Base-by-base conservation (phyloP, 257 asterid species). In the Phtheirospermum japonicum region DNA sequence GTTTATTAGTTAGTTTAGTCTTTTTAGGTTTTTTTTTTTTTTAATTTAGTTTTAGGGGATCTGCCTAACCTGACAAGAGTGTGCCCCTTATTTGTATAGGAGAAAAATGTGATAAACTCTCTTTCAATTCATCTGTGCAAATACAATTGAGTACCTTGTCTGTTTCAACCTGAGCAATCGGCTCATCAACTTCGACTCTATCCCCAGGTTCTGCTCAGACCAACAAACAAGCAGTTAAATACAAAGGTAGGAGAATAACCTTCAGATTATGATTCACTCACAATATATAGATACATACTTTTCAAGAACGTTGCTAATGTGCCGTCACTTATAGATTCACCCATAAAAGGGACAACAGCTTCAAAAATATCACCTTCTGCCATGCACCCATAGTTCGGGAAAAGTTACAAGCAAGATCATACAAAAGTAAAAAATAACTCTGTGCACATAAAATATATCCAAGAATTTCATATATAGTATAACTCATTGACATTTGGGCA, bases 281-380 rank as follows among this genome's bases (percentile, higher is more conserved):
- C 5, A 16, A 67, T 8, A 64, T 42, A 37, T 65, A 64, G 55
- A 42, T 19, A 64, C 82, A 18, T 86, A 91, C 96, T 83, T 85
- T 86, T 91, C 86, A 88, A 71, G 84, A 91, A 86, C 0, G 80
- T 75, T 9, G 96, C 96, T 58, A 91, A 70, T 2, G 96, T 91
- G 67, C 98, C 96, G 74, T 91, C 98, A 48, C 68, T 86, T 69
- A 86, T 88, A 17, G 98, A 91, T 89, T 91, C 98, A 31, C 98
- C 98, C 98, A 91, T 91, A 70, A 70, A 83, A n/a, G 98, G 98
- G 33, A 91, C 98, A 42, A 91, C 93, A 75, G 96, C 98, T 66
- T 88, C 96, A 71, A 91, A 78, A 57, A 70, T 50, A 70, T 88
- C 95, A 59, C 90, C 92, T 71, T 71, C 81, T 82, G 79, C 76